phyloP scores from a whole-genome alignment of 305 asterid species.

The Lippia alba region DNA sequence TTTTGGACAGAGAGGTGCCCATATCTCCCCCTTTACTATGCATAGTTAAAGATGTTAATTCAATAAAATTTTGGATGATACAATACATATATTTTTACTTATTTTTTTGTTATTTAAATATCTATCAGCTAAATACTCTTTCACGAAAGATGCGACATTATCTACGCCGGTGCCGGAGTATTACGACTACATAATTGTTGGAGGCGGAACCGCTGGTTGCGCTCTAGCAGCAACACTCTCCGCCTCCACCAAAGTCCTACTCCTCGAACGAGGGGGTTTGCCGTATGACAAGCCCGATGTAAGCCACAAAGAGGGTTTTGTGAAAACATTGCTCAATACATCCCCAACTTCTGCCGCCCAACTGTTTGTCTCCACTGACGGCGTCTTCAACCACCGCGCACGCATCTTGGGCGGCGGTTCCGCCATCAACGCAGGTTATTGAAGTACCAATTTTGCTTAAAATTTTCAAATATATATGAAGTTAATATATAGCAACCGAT shows the following conservation, averaged over 20 bases:
- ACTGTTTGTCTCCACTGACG: constrained; percentile 71
- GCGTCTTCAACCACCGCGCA: constrained; percentile 82
- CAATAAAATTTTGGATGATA: too few species aligned
- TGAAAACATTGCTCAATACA: constrained; percentile 42
- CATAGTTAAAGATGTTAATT: too few species aligned
- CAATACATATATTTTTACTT: too few species aligned
- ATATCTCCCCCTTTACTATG: too few species aligned
- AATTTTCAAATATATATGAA: too few species aligned
- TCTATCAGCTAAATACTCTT: constrained; percentile 67
- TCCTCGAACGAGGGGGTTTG: constrained; percentile 72
- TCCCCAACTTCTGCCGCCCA: constrained; percentile 64
- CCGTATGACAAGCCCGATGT: constrained; percentile 67
- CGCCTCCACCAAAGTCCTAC: constrained; percentile 44
- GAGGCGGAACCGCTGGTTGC: constrained; percentile 86
- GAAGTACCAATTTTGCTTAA: too few species aligned
- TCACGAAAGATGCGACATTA: constrained; percentile 60
- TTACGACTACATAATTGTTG: constrained; percentile 76
- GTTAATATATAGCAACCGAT: too few species aligned
- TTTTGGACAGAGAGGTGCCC: constrained; percentile 52
- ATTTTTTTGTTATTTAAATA: too few species aligned
- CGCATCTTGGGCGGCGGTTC: constrained; percentile 80
- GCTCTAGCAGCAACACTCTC: constrained; percentile 76
- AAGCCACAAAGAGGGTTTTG: constrained; percentile 44
- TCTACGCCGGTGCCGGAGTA: constrained; percentile 43
- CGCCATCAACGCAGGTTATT: constrained; percentile 61